Percentiles rank a stretch among this genome's conserved stretches.
Conservation (phyloP, 441 rosid species). For the Adansonia grandidieri region DNA sequence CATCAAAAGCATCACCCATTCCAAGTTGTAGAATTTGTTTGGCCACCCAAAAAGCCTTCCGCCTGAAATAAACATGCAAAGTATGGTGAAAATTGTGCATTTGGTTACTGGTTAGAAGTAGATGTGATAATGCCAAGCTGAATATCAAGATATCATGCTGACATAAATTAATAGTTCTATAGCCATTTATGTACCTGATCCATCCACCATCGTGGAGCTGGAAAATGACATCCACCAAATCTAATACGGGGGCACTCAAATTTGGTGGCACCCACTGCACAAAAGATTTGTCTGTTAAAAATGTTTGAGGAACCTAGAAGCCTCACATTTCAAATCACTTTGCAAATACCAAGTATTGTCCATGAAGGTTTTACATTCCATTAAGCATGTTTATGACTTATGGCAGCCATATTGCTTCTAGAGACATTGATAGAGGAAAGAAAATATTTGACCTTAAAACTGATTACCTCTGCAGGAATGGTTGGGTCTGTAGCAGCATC, state of each 20-base stretch:
- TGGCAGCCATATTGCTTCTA: constrained; percentile 3
- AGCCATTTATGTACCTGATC: constrained; percentile 74
- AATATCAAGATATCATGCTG: not conserved
- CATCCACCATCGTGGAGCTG: constrained; percentile 99
- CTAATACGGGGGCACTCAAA: constrained; percentile 79
- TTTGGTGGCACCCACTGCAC: constrained; percentile 99
- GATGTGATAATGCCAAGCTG: constrained; percentile 2
- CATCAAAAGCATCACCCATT: constrained; percentile 99
- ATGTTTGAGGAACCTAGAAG: constrained; percentile 9
- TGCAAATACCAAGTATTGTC: constrained; percentile 8
- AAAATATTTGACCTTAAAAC: constrained; percentile 12
- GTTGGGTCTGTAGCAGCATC: constrained; percentile 51
- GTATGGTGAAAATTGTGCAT: constrained; percentile 7
- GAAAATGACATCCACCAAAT: constrained; percentile 90
- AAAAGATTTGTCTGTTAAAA: constrained; percentile 25
- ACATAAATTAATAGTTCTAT: not conserved
- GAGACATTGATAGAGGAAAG: constrained; percentile 4
- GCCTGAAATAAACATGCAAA: constrained; percentile 50
- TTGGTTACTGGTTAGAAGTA: constrained; percentile 10
- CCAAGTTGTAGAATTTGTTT: constrained; percentile 97
- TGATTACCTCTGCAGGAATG: constrained; percentile 81
- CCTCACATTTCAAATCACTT: constrained; percentile 13
- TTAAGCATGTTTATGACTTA: constrained; percentile 1
- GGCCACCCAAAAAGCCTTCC: constrained; percentile 98
- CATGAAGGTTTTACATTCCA: constrained; percentile 15